Base-by-base conservation (phyloP, 345 rosid species). In the Citrus sp. region DNA sequence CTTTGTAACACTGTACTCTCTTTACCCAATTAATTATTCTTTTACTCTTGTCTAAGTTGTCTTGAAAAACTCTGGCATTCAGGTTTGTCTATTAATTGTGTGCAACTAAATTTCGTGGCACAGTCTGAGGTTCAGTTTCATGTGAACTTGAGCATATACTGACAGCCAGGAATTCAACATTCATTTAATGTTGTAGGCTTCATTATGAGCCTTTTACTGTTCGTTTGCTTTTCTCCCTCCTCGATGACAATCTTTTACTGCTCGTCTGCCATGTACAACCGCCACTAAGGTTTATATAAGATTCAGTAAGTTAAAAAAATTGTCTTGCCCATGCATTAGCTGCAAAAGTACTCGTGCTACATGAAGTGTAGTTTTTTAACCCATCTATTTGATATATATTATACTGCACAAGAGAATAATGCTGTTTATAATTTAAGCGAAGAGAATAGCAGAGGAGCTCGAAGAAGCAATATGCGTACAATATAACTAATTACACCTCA, bases 291-390 rank as follows among this genome's bases (percentile, higher is more conserved):
- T 42, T 42, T 42, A 42, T 42, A 42, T 42, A 40, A 7, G 46
- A 12, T 22, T 42, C 34, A 13, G 5, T 49, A 42, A 69, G 32
- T 40, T 42, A 4, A 21, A 35, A 25, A 19, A 46, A 55, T 3
- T 21, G 8, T 72, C 64, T 30, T 4, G 34, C 49, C 49, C 16
- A 24, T 13, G 66, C n/a, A 24, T 22, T 9, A 32, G 64, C 32
- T 78, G 75, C 35, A 67, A 54, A 30, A 73, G 21, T 22, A 65
- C 28, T 0, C 61, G 78, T 5, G 67, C 81, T 37, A 77, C 25
- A 6, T 35, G 72, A 35, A 49, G 7, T 42, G 71, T 35, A 5
- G 84, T 80, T 30, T 73, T 67, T 19, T 73, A 22, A 73, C 78
- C 67, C 49, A 60, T 61, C 4, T 34, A 49, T 63, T n/a, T 40